Evolutionary conservation across 139 green algal species (phyloP), one percentile per base, ranked within the genome.

Genomic region (Haematococcus lacustris): DNA sequence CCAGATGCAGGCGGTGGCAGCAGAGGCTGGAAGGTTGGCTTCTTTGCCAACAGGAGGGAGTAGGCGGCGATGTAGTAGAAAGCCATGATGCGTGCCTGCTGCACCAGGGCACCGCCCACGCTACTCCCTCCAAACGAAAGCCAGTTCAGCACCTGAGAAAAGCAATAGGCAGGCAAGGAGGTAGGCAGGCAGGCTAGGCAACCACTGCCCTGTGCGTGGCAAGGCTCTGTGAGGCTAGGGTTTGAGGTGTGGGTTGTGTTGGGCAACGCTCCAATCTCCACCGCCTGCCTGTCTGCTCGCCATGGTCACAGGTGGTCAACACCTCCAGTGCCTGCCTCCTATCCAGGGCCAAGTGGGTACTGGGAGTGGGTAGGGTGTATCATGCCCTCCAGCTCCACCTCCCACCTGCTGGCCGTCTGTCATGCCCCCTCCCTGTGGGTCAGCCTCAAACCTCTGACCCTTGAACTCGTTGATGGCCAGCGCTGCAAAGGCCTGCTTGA

Each of bases 391-490:
- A 28, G 13, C 13, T 57, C 47, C 47, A 57, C 47, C 47, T 26
- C 53, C 13, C 53, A 64, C 53, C 53, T 64, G 53, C 13, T 64
- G 13, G 4, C 53, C 53, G 53, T 30, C 33, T 7, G 76, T 77
- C 32, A 84, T 74, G 59, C 84, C 80, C 34, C 71, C 34, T 1
- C 71, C 80, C 1, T 74, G 51, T 35, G 75, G 71, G 57, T 81
- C 68, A 39, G 77, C 66, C 35, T 84, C 75, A 51, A 82, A 82
- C 40, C 66, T 62, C 23, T 91, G 68, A 0, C 93, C 93, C 3
- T 37, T 28, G 73, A 98, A 96, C 81, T 98, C 94, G 72, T 98
- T 98, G 59, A 95, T 80, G 51, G 53, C 82, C 59, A 93, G 74
- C 26, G 72, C 88, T 76, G 93, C 79, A 66, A 93, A 92, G 38